These are phyloP conservation scores for Lasiodiplodia theobromae DNA, from an alignment of 2,329 filamentous ascomycete species.

Conservation along the genomic window DNA sequence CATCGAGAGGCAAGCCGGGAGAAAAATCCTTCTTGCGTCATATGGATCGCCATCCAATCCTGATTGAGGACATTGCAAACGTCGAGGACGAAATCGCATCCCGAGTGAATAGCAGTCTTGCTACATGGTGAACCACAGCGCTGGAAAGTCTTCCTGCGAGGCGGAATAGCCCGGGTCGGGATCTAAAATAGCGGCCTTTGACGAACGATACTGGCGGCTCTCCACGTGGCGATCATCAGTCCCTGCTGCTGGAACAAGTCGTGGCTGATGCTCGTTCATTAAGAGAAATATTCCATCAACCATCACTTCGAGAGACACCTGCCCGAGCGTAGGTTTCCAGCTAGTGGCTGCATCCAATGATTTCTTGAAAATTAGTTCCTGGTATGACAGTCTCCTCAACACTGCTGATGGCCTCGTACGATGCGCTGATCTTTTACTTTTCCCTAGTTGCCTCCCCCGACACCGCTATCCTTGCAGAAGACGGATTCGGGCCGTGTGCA, in stretches of 20 bases:
- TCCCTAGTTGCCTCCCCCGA: neutral
- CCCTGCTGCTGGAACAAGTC: neutral
- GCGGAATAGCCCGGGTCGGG: constrained; percentile 9
- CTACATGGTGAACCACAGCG: neutral
- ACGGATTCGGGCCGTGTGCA: constrained; percentile 8
- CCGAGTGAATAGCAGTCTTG: neutral
- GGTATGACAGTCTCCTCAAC: neutral
- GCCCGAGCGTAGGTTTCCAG: neutral
- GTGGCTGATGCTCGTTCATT: neutral
- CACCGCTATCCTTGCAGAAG: neutral
- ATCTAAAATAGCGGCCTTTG: neutral
- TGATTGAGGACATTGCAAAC: neutral
- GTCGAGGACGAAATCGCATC: neutral
- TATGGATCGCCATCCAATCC: neutral
- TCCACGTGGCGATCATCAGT: constrained; percentile 12
- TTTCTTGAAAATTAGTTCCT: neutral
- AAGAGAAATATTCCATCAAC: neutral
- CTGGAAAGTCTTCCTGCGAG: constrained; percentile 12
- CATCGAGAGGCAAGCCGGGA: neutral
- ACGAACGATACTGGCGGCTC: neutral
- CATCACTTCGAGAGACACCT: neutral
- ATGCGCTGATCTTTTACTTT: neutral
- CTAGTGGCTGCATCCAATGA: neutral
- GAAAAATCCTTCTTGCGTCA: neutral
- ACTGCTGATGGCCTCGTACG: neutral